Evolutionary conservation across 768 basidiomycete genomes (phyloP).

Genomic region (Gyrodon lividus): DNA sequence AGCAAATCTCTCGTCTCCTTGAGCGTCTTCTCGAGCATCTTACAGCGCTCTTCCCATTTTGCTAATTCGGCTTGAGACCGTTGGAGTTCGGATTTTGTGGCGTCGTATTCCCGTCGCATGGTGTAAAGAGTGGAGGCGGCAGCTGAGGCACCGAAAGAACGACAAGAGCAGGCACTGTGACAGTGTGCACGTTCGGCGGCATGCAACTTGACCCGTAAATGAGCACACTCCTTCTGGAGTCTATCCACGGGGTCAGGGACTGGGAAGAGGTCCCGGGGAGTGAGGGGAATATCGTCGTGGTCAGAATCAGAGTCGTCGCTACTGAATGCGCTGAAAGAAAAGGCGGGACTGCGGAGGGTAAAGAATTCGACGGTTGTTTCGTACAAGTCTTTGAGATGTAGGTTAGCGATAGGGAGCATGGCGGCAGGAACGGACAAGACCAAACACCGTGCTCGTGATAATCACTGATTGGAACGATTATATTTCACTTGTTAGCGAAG

Average conservation of each 20-base stretch:
- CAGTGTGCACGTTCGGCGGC: conserved; percentile 36
- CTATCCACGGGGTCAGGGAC: conserved; percentile 40
- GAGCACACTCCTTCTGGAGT: conserved; percentile 40
- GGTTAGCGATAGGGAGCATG: conserved; percentile 47
- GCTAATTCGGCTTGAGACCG: conserved; percentile 53
- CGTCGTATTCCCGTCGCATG: conserved; percentile 55
- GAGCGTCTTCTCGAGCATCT: conserved; percentile 59
- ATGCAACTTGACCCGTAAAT: conserved; percentile 44
- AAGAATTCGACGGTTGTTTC: conserved; percentile 61
- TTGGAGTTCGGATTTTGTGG: conserved; percentile 52
- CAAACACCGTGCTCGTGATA: conserved; percentile 35
- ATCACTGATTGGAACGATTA: conserved; percentile 32
- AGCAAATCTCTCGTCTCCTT: conserved; percentile 63
- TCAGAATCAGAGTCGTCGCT: conserved; percentile 31
- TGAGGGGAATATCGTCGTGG: conserved; percentile 24
- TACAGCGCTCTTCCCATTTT: conserved; percentile 61
- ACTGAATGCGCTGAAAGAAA: conserved; percentile 26
- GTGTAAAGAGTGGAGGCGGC: conserved; percentile 41
- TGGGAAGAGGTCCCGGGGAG: conserved; percentile 35
- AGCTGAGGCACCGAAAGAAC: conserved; percentile 37
- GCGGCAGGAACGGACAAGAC: conserved; percentile 35
- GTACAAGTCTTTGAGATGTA: conserved; percentile 49
- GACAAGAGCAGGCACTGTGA: conserved; percentile 31
- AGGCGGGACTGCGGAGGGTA: conserved; percentile 42
- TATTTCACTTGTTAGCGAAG: conserved; percentile 12